Percentiles rank a stretch among this genome's conserved stretches.
Conservation (phyloP, 345 rosid species). For the Sonneratia caseolaris region DNA sequence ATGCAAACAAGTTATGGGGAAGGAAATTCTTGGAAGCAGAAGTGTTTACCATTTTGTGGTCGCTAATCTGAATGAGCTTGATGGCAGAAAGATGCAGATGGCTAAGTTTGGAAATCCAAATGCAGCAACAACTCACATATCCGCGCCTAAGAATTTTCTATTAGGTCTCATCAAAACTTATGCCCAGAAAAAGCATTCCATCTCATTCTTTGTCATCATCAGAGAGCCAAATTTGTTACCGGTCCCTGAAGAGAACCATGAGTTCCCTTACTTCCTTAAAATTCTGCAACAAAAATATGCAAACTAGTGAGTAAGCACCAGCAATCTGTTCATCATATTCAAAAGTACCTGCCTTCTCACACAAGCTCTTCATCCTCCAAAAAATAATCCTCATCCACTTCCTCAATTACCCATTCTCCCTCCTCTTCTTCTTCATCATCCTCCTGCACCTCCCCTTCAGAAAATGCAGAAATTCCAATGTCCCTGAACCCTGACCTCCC, state of each 20-base stretch:
- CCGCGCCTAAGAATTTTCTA: background rate
- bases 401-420: slow-evolving; percentile 27
- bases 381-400: slow-evolving; percentile 22
- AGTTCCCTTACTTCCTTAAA: background rate
- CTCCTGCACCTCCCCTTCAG: slow-evolving; percentile 63
- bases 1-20: background rate
- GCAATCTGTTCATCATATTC: background rate
- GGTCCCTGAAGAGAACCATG: background rate
- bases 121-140: slow-evolving; percentile 1
- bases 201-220: background rate
- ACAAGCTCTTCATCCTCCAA: slow-evolving; percentile 39
- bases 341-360: slow-evolving; percentile 9
- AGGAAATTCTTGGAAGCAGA: background rate
- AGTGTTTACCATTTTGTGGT: background rate
- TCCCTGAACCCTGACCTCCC: slow-evolving; percentile 41
- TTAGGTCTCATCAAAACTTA: background rate
- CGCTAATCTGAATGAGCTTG: background rate
- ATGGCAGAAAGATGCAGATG: background rate
- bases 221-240: background rate
- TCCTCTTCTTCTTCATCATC: slow-evolving; percentile 18
- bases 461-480: slow-evolving; percentile 42
- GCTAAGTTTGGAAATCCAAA: background rate
- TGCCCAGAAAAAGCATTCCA: background rate
- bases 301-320: background rate
- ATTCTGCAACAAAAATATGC: background rate